Evolutionary conservation across 2,329 filamentous ascomycete genomes (phyloP).

Genomic region (Aspergillus oerlinghausenensis): DNA sequence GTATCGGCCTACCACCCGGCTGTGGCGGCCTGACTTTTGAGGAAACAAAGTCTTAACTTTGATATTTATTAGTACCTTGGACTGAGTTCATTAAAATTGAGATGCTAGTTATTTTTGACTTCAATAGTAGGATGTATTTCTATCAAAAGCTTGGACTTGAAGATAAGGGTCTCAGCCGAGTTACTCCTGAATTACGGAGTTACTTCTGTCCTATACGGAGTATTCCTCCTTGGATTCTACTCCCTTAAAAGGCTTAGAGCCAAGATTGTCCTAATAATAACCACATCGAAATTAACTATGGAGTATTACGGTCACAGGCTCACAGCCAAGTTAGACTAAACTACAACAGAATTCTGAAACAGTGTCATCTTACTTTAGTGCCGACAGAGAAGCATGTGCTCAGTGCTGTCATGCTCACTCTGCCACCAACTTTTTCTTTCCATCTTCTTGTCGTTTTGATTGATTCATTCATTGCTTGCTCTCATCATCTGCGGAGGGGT

Average conservation of each 20-base stretch:
- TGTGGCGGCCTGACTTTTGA: not conserved
- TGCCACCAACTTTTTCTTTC: not conserved
- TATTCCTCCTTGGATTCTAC: not conserved
- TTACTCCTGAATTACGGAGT: not conserved
- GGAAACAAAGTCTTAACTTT: not conserved
- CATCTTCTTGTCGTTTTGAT: no score
- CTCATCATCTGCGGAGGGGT: not conserved
- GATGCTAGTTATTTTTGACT: not conserved
- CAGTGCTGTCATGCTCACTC: not conserved
- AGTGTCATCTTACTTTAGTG: slow-evolving; percentile 6
- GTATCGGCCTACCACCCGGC: not conserved
- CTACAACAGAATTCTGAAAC: slow-evolving; percentile 10
- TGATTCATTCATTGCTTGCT: not conserved
- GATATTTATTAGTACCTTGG: not conserved
- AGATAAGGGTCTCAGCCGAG: not conserved
- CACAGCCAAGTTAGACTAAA: no score
- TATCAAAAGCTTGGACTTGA: no score
- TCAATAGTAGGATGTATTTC: not conserved
- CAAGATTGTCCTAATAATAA: not conserved
- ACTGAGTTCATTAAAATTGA: not conserved
- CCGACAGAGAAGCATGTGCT: not conserved
- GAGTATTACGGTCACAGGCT: not conserved
- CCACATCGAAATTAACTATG: not conserved
- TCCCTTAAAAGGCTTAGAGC: not conserved
- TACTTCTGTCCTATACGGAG: no score